Base-by-base conservation (phyloP, 208 protist genomes). In the Acanthamoeba rhysodes region DNA sequence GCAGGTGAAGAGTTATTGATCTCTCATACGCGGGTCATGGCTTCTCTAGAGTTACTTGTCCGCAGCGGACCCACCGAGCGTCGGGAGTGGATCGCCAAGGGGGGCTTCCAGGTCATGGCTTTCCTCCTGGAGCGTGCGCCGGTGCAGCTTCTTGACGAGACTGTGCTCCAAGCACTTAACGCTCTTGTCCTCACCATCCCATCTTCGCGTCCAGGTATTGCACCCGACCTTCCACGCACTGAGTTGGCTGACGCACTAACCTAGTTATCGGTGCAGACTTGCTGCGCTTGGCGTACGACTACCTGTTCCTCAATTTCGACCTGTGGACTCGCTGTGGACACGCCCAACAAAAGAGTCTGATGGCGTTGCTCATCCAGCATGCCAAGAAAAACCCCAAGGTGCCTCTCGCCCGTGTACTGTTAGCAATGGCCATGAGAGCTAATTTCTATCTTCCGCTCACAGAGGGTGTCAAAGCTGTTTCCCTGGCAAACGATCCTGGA, bases 381-480 rank as follows among this genome's bases (percentile, higher is more conserved):
- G 84, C 84, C 14, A 91, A 91, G 59, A 91, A 70, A 41, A 91
- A 91, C 27, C 84, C 84, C 50, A 91, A 91, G 84, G 84, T 91
- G 59, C 8, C 37, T 78, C n/a, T 78, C 24, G 37, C 37, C 8
- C 16, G 24, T 5, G 12, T 24, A 8, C 20, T 66, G 6, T 50
- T 12, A 50, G 45, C 45, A 50, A 50, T 14, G 12, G 2, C 45
- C 12, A 50, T 50, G 6, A 50, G 45, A 48, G 45, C 45, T 50
- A 50, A 50, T 12, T 16, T 14, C 6, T 16, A 12, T 50, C 45
- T 50, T 0, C 45, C 24, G 8, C 9, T 20, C 59, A 66, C 59
- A 91, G 84, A 34, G 84, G 20, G 48, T 91, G 27, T 59, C 84
- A 24, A 91, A 68, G 84, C 53, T 91, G 4, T 91, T 91, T 24